Evolutionary conservation across 2,329 filamentous ascomycete genomes (phyloP).

Genomic region (Myriosclerotinia scirpicola): DNA sequence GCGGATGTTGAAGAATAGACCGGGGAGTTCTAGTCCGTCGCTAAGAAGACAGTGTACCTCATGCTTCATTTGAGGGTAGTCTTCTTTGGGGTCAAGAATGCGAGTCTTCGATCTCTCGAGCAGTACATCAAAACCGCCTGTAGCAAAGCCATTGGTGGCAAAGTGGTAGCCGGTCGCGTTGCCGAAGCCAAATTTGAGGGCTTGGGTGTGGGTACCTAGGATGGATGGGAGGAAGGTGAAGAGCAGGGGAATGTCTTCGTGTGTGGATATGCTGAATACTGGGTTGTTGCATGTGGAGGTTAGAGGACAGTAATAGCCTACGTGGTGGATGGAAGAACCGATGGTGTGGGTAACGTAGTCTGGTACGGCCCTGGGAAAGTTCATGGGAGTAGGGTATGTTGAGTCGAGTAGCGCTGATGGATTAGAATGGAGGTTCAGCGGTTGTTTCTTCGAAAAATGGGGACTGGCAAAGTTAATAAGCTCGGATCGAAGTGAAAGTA

Average conservation of each 20-base stretch:
- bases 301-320: background rate
- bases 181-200: background rate
- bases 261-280: background rate
- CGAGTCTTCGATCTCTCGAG: background rate
- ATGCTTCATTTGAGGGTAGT: background rate
- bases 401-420: background rate
- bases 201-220: slow-evolving; percentile 1
- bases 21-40: background rate
- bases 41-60: background rate
- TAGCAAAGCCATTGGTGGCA: background rate
- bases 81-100: background rate
- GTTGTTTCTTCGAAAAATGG: background rate
- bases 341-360: background rate
- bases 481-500: background rate
- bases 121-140: slow-evolving; percentile 7
- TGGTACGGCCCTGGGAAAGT: background rate
- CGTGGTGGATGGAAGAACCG: background rate
- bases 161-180: background rate
- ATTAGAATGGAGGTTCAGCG: background rate
- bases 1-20: slow-evolving; percentile 1
- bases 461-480: background rate
- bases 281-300: background rate
- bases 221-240: slow-evolving; percentile 3
- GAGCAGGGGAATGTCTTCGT: background rate
- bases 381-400: background rate